phyloP scores from a whole-genome alignment of 1,139 yeast species.

The Komagataea norvegica region DNA sequence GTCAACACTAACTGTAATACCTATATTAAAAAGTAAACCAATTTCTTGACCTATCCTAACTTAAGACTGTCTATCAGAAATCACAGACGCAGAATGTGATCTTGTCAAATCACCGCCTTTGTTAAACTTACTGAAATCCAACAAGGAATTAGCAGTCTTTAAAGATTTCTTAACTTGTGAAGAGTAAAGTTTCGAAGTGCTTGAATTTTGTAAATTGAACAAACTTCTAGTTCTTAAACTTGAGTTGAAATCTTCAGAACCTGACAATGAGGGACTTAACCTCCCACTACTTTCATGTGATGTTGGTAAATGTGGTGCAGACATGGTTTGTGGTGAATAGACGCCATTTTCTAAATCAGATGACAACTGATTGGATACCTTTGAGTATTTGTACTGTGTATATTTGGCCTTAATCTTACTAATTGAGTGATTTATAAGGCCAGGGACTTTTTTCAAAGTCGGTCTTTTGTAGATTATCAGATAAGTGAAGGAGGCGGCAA shows the following conservation, averaged over 20 bases:
- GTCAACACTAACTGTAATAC: too few relatives aligned
- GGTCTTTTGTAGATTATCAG: constrained; percentile 13
- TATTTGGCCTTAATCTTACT: constrained; percentile 15
- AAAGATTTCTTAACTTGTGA: constrained; percentile 15
- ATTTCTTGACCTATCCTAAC: too few relatives aligned
- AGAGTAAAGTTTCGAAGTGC: background rate
- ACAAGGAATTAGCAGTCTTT: constrained; percentile 15
- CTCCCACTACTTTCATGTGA: constrained; percentile 17
- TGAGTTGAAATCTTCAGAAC: constrained; percentile 10
- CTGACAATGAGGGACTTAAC: constrained; percentile 20
- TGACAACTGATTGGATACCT: constrained; percentile 18
- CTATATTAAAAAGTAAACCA: too few relatives aligned
- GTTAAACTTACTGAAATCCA: constrained; percentile 21
- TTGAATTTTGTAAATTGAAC: constrained; percentile 19
- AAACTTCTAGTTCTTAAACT: constrained; percentile 25
- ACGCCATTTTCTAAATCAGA: constrained; percentile 23
- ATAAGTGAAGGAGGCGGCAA: constrained; percentile 10
- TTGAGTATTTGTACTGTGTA: constrained; percentile 19
- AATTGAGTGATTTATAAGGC: constrained; percentile 11
- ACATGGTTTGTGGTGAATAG: constrained; percentile 3
- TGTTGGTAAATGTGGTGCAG: background rate
- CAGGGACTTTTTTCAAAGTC: constrained; percentile 14
- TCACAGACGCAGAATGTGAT: constrained; percentile 3
- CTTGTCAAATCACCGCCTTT: constrained; percentile 13
- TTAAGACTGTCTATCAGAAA: background rate